Evolutionary conservation across 805 yeast species (phyloP), one percentile per base, ranked within the genome.

Genomic region (Kuraishia floccosa): DNA sequence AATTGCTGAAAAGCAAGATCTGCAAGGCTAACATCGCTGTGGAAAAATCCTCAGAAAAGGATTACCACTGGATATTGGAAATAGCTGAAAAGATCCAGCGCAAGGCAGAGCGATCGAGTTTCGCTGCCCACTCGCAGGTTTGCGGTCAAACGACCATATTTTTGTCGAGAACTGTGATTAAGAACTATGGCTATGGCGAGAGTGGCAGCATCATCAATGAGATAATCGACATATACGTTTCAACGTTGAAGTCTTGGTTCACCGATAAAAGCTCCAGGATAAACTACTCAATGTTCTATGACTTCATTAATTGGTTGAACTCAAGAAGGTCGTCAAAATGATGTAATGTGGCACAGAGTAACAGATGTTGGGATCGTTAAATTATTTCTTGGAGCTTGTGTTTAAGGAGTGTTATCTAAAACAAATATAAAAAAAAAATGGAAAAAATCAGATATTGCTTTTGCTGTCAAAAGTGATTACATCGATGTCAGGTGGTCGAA

Each of bases 241-340:
- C 47, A 0, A 55, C 79, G 8, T 42, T 84, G 50, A 68, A 72
- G 39, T 42, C 45, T 13, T 86, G 95, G 95, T 65, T 75, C 27
- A 42, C 41, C 14, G 52, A 61, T 37, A 46, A 58, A 12, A 52
- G 57, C 29, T 60, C 69, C 40, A 71, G 67, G 40, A 51, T 70
- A 15, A 65, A 66, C 14, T 60, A 78, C 6, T 58, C 68, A 9
- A 48, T 82, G 44, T 85, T 81, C 48, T 66, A 74, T 40, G 96
- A 86, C 43, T 72, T 84, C 38, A 67, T 81, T 46, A 85, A 85
- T 54, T 87, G 91, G 87, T 48, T 80, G 27, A 65, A 63, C 39
- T 58, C 80, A 19, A 7, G 22, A 10, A 19, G n/a, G n/a, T n/a
- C n/a, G n/a, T n/a, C n/a, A n/a, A n/a, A n/a, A n/a, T n/a, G n/a